Conservation (phyloP, 2,329 filamentous ascomycete genomes). For the Fonsecaea nubica region DNA sequence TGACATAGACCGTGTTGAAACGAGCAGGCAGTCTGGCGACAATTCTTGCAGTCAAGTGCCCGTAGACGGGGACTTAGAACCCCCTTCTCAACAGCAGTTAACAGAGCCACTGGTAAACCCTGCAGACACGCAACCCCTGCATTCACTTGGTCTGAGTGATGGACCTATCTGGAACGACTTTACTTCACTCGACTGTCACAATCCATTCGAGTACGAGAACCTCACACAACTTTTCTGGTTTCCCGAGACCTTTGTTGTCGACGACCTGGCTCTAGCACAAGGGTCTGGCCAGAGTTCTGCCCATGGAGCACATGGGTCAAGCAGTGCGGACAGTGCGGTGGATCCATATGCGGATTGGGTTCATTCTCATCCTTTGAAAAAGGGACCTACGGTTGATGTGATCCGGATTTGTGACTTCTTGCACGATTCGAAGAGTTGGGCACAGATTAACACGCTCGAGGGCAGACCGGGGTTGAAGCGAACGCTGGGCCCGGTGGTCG, state of each 20-base stretch:
- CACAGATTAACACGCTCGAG: not conserved
- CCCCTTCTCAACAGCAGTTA: not conserved
- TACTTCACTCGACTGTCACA: not conserved
- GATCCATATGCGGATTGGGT: conserved; percentile 4
- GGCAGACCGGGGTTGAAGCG: not conserved
- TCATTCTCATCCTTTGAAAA: conserved; percentile 3
- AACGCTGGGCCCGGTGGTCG: not conserved
- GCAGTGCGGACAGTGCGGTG: not conserved
- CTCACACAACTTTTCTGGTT: conserved; percentile 1
- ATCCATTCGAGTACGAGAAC: conserved; percentile 1
- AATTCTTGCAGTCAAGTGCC: not conserved
- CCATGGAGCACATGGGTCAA: not conserved
- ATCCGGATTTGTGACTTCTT: not conserved
- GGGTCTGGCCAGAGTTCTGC: not conserved
- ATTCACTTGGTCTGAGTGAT: not conserved
- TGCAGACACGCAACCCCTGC: not conserved
- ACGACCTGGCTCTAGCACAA: not conserved
- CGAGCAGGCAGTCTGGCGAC: not conserved
- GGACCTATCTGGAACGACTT: not conserved
- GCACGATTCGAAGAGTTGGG: conserved; percentile 9
- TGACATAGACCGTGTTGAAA: not conserved
- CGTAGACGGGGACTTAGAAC: not conserved
- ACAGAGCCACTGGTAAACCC: not conserved
- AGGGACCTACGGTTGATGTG: not conserved
- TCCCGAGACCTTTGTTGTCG: not conserved